Percentiles rank a stretch among this genome's conserved stretches.
Conservation (phyloP, 352 stramenopile species). For the Phytophthora gonapodyides region DNA sequence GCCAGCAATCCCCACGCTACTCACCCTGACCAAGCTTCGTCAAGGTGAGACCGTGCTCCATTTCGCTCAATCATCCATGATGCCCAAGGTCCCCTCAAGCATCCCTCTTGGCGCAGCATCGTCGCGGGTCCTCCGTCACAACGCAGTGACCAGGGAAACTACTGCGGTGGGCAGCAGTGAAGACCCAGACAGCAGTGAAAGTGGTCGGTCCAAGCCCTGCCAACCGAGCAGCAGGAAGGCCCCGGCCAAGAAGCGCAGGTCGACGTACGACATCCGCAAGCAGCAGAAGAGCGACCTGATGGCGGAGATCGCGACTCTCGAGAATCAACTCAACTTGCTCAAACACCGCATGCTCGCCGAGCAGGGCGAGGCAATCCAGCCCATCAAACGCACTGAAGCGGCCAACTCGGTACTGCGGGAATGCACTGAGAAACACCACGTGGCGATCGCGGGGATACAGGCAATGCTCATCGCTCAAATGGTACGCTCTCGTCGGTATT, state of each 20-base stretch:
- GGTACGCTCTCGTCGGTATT: slow-evolving; percentile 8
- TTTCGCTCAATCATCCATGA: too few relatives aligned
- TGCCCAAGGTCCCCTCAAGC: not conserved
- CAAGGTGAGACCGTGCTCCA: too few relatives aligned
- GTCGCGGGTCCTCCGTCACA: slow-evolving; percentile 7
- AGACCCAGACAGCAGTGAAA: not conserved
- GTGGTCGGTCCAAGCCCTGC: not conserved
- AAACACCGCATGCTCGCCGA: slow-evolving; percentile 33
- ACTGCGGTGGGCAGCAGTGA: slow-evolving; percentile 7
- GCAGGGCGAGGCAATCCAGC: slow-evolving; percentile 21
- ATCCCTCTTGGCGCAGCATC: not conserved
- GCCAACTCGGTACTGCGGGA: slow-evolving; percentile 31
- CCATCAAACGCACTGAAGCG: slow-evolving; percentile 10
- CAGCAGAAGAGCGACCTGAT: slow-evolving; percentile 41
- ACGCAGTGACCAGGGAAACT: not conserved
- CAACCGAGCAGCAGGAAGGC: slow-evolving; percentile 7
- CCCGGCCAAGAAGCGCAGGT: slow-evolving; percentile 29
- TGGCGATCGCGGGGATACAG: slow-evolving; percentile 29
- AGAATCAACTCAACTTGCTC: slow-evolving; percentile 36
- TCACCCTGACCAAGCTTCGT: not conserved
- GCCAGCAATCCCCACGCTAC: not conserved
- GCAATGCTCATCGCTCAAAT: slow-evolving; percentile 13
- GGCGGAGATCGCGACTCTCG: slow-evolving; percentile 22
- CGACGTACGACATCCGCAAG: slow-evolving; percentile 39
- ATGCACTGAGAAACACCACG: slow-evolving; percentile 26